Conservation (phyloP, 2,329 filamentous ascomycete species). For the Hypoxylon sp. region DNA sequence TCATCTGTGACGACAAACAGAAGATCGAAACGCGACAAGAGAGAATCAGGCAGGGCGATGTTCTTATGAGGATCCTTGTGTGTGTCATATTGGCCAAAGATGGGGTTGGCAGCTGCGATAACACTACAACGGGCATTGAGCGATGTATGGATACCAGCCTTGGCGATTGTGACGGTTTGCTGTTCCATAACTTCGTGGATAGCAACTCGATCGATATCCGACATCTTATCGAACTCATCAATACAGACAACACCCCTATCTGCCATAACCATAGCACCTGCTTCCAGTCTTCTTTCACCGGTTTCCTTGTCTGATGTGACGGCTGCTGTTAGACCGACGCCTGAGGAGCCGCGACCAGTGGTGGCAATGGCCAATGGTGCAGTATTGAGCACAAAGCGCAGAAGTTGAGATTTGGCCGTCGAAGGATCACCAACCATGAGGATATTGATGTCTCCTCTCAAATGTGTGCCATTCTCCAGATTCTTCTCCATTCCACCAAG, state of each 20-base stretch:
- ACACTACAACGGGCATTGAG: slow-evolving; percentile 97
- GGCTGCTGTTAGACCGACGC: slow-evolving; percentile 96
- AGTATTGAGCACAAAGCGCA: slow-evolving; percentile 97
- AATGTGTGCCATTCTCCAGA: slow-evolving; percentile 95
- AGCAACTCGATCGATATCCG: slow-evolving; percentile 95
- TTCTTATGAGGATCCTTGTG: slow-evolving; percentile 99
- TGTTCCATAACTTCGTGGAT: slow-evolving; percentile 99
- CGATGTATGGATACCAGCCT: slow-evolving; percentile 97
- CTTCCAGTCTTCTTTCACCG: slow-evolving; percentile 92
- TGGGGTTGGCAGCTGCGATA: slow-evolving; percentile 94
- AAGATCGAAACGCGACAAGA: slow-evolving; percentile 98
- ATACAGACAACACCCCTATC: slow-evolving; percentile 98
- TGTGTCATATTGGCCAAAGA: slow-evolving; percentile 97
- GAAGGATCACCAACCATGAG: slow-evolving; percentile 99
- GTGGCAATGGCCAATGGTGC: slow-evolving; percentile 97
- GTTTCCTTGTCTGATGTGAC: slow-evolving; percentile 98
- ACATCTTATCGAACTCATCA: slow-evolving; percentile 99
- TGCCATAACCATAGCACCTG: slow-evolving; percentile 98
- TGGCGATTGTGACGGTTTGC: slow-evolving; percentile 98
- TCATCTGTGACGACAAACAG: slow-evolving; percentile 98
- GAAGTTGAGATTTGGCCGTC: slow-evolving; percentile 97
- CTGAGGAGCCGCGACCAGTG: slow-evolving; percentile 95
- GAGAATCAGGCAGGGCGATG: slow-evolving; percentile 95
- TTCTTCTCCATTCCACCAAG: slow-evolving; percentile 99
- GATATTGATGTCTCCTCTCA: slow-evolving; percentile 99